Evolutionary conservation across 2,329 filamentous ascomycete species (phyloP).

Genomic region (Alternaria ethzedia): DNA sequence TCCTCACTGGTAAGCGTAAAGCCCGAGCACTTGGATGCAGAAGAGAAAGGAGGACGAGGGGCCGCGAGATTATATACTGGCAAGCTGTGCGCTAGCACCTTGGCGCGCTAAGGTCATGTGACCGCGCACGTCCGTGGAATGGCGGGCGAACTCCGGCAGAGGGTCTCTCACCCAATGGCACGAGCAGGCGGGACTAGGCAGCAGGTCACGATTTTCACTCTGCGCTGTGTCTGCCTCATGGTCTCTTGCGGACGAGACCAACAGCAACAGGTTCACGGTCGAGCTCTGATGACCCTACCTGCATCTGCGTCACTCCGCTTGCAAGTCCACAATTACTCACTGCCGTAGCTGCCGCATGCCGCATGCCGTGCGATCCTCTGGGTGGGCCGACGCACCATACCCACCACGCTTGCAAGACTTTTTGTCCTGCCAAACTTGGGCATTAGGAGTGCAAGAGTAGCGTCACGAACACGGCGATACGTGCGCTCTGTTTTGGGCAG

Average conservation of each 20-base stretch:
- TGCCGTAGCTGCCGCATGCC: background rate
- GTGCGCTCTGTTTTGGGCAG: background rate
- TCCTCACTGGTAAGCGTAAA: conserved; percentile 86
- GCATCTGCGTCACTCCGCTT: no score
- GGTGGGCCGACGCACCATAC: background rate
- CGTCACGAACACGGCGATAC: background rate
- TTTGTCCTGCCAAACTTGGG: background rate
- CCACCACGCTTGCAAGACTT: background rate
- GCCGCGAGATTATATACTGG: conserved; percentile 9
- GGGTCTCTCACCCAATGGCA: background rate
- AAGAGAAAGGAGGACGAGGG: conserved; percentile 9
- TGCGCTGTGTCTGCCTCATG: background rate
- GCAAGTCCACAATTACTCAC: background rate
- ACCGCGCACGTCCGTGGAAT: background rate
- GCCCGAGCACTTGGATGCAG: conserved; percentile 66
- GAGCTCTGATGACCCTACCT: background rate
- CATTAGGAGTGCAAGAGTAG: background rate
- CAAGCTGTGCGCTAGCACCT: conserved; percentile 8
- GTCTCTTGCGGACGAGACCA: background rate
- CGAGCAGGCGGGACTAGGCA: background rate
- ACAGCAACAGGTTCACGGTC: background rate
- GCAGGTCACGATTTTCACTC: background rate
- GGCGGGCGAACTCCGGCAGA: background rate
- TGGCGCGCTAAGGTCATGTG: conserved; percentile 29
- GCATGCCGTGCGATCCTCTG: background rate